Base-by-base conservation (phyloP, 2,329 filamentous ascomycete species). In the Colletotrichum camelliae region DNA sequence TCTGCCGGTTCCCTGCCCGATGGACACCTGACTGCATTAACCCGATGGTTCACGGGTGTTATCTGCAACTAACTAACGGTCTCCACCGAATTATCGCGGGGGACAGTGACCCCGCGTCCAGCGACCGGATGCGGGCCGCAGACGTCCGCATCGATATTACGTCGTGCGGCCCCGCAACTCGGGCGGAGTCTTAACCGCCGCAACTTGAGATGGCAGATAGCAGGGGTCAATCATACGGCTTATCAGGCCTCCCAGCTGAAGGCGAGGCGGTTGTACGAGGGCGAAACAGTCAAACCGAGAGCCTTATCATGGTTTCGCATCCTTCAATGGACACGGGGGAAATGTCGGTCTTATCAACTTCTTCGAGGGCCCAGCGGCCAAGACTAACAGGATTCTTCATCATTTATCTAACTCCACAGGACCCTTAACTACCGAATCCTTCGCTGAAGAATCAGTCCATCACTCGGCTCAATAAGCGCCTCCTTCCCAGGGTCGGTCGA, bases 401-500 rank as follows among this genome's bases (percentile, higher is more conserved):
- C n/a, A 52, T 52, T 21, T 21, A 52, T n/a, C 31, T 31, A 7
- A 61, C 16, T 35, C 57, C 57, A 35, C 29, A n/a, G 1, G 18
- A 4, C 18, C 57, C 16, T 21, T 21, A 21, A 7, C n/a, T 21
- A 24, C 9, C 18, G 27, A 29, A 29, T 35, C 18, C 57, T 31
- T 33, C 16, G 27, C 18, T 31, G 57, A 61, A 61, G 24, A 61
- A n/a, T 33, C 18, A 29, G 2, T 52, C 21, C 24, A n/a, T 18
- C 29, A 67, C 18, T 29, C 21, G 18, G 72, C 5, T 71, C 65
- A 76, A 52, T 76, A 76, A 7, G 74, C 74, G 18, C 74, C 74
- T 39, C 74, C 70, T 24, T 74, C 74, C 70, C 71, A 74, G 13
- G 70, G 74, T 16, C 74, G 64, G 33, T 74, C 74, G 18, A 48